Evolutionary conservation across 1,139 yeast species (phyloP).

Genomic region (Diutina siamensis): DNA sequence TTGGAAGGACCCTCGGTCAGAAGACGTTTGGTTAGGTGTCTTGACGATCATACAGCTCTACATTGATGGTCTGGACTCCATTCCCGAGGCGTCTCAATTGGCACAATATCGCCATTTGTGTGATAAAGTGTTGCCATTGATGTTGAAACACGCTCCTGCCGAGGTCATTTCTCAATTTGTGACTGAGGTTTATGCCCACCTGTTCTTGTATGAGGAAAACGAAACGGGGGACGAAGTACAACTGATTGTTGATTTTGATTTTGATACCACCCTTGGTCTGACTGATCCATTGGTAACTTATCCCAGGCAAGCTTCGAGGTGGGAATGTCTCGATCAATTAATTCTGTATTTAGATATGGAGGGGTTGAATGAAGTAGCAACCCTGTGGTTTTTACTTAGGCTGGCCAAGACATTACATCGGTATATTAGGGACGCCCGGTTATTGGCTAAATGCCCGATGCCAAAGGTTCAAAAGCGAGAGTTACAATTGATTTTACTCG

Average conservation of each 20-base stretch:
- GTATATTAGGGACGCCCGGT: slow-evolving; percentile 1
- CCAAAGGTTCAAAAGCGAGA: not conserved
- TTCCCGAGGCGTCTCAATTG: not conserved
- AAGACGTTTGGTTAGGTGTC: not conserved
- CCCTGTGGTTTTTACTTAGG: not conserved
- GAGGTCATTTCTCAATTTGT: not conserved
- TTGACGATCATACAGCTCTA: not conserved
- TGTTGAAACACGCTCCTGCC: not conserved
- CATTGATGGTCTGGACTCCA: not conserved
- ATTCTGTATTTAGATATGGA: not conserved
- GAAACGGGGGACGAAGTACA: not conserved
- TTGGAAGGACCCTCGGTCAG: not conserved
- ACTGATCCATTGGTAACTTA: not conserved
- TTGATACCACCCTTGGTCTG: not conserved
- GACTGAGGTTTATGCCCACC: not conserved
- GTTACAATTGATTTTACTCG: not conserved
- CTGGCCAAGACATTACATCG: not conserved
- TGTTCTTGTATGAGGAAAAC: not conserved
- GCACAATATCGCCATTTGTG: not conserved
- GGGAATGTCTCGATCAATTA: not conserved
- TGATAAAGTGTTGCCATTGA: not conserved
- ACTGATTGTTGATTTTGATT: not conserved
- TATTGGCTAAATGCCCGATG: slow-evolving; percentile 4
- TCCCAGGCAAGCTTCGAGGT: not conserved
- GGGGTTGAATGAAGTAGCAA: not conserved